phyloP scores from a whole-genome alignment of 805 yeast species.

The Candida boleticola region DNA sequence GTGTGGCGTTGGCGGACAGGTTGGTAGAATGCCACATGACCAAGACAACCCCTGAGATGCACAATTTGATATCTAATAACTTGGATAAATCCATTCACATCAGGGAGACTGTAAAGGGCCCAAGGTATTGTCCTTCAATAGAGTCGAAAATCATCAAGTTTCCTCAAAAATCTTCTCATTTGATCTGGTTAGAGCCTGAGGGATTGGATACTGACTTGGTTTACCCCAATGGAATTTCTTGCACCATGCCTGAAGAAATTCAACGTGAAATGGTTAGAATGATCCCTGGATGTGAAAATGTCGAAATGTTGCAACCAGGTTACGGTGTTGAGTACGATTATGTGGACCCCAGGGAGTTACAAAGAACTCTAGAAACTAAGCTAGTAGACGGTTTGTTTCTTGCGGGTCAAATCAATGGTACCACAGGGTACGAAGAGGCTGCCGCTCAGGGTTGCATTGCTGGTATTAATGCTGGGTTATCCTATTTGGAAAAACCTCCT shows the following conservation, averaged over 20 bases:
- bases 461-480: conserved; percentile 89
- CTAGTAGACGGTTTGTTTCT: conserved; percentile 71
- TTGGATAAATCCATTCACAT: conserved; percentile 86
- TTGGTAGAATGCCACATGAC: conserved; percentile 78
- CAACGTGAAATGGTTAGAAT: conserved; percentile 71
- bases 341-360: conserved; percentile 87
- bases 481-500: conserved; percentile 37
- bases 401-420: conserved; percentile 98
- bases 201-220: conserved; percentile 84
- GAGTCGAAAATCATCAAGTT: conserved; percentile 86
- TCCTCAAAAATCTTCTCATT: conserved; percentile 70
- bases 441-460: conserved; percentile 96
- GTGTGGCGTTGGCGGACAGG: conserved; percentile 53
- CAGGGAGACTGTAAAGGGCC: conserved; percentile 91
- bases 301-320: conserved; percentile 88
- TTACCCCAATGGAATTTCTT: conserved; percentile 94
- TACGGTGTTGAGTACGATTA: conserved; percentile 99
- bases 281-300: conserved; percentile 88
- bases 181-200: conserved; percentile 96
- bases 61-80: conserved; percentile 64
- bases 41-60: conserved; percentile 71
- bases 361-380: conserved; percentile 77
- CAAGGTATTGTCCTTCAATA: conserved; percentile 95
- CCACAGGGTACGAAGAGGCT: conserved; percentile 99
- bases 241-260: conserved; percentile 94